These are phyloP conservation scores for Botrytis porri DNA, from an alignment of 2,329 filamentous ascomycete genomes.

Conservation along the genomic window DNA sequence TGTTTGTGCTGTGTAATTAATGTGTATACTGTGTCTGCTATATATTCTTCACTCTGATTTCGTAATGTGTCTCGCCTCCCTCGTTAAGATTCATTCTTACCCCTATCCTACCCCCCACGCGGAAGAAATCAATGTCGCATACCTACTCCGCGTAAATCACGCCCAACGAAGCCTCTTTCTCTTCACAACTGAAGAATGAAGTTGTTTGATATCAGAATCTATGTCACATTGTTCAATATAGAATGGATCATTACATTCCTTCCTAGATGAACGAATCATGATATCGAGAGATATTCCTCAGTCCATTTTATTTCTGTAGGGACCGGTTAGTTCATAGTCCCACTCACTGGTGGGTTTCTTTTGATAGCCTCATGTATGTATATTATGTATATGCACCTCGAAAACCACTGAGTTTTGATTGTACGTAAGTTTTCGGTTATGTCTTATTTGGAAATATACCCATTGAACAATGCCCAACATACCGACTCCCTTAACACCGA, in stretches of 20 bases:
- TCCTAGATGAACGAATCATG: too few relatives aligned
- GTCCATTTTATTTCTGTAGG: too few relatives aligned
- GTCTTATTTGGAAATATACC: too few relatives aligned
- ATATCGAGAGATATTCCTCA: too few relatives aligned
- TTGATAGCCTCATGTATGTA: too few relatives aligned
- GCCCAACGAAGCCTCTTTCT: neutral
- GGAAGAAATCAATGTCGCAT: neutral
- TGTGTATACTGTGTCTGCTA: neutral
- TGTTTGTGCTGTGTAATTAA: neutral
- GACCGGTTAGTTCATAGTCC: too few relatives aligned
- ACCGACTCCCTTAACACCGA: accelerated
- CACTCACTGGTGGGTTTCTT: too few relatives aligned
- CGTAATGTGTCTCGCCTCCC: neutral
- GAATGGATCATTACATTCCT: too few relatives aligned
- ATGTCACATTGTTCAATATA: too few relatives aligned
- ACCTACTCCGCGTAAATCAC: neutral
- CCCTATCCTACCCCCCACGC: neutral
- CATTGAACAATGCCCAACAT: too few relatives aligned
- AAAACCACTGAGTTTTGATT: neutral
- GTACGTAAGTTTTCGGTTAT: neutral
- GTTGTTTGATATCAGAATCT: too few relatives aligned
- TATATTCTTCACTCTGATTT: neutral
- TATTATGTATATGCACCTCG: accelerated
- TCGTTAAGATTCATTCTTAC: neutral
- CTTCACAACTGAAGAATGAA: too few relatives aligned